Percentiles rank a stretch among this genome's conserved stretches.
phyloP scores from a whole-genome alignment of 2,329 filamentous ascomycete species.

The Alternaria triticina region DNA sequence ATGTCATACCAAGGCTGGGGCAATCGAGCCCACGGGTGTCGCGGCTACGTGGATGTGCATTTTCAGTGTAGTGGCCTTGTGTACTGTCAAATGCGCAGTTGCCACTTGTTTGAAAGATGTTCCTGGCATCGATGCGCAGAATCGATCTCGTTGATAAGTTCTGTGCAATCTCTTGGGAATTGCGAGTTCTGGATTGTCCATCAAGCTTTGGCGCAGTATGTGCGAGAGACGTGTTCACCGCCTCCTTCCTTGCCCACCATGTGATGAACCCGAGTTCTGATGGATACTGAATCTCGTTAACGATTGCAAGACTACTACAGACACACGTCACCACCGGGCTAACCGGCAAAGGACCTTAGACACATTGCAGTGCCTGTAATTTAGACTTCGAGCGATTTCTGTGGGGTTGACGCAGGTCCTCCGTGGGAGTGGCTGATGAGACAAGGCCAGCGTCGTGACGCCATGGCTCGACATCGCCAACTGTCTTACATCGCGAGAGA shows the following conservation, averaged over 20 bases:
- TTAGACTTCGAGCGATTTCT: neutral
- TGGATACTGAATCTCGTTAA: neutral
- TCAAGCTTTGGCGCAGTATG: neutral
- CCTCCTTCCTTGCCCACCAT: neutral
- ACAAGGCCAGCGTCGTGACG: neutral
- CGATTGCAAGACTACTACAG: neutral
- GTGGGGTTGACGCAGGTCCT: neutral
- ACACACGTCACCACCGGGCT: neutral
- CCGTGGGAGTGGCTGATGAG: neutral
- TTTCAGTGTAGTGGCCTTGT: neutral
- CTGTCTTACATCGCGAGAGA: neutral
- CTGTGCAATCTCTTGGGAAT: neutral
- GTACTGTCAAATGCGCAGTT: neutral
- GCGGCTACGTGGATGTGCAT: neutral
- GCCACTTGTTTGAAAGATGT: neutral
- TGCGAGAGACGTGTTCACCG: neutral
- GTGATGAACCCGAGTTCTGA: neutral
- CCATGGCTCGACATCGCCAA: neutral
- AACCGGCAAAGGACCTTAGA: neutral
- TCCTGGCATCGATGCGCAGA: neutral
- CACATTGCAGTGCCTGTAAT: neutral
- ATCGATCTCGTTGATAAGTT: neutral
- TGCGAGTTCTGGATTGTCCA: neutral
- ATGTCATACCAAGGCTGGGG: neutral
- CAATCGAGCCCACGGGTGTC: neutral